Percentiles rank a stretch among this genome's conserved stretches.
Evolutionary conservation across 1,139 yeast species (phyloP).

Genomic region (Yamadazyma taylorii): DNA sequence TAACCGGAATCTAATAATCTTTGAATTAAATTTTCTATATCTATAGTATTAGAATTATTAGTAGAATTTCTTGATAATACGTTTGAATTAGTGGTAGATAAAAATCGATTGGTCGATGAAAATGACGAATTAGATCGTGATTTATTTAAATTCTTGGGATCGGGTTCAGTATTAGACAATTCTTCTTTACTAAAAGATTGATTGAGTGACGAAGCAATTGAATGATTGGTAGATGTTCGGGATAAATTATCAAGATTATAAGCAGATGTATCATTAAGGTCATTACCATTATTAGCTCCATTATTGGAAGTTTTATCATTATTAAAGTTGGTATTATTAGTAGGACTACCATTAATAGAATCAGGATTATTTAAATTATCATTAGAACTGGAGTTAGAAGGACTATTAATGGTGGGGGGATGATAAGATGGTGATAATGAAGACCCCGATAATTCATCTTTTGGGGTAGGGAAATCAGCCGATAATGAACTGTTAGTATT

Average conservation of each 20-base stretch:
- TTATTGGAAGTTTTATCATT: neutral
- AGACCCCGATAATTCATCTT: constrained; percentile 7
- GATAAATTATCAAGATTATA: constrained; percentile 13
- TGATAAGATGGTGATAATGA: constrained; percentile 11
- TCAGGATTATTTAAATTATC: constrained; percentile 3
- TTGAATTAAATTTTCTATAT: constrained; percentile 87
- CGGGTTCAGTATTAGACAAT: constrained; percentile 7
- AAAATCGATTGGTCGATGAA: constrained; percentile 11
- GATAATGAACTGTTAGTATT: constrained; percentile 30
- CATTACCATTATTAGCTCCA: constrained; percentile 14
- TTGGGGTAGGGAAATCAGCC: constrained; percentile 9
- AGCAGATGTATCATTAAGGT: constrained; percentile 16
- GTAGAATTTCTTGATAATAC: constrained; percentile 12
- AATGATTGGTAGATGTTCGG: constrained; percentile 40
- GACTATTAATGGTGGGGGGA: constrained; percentile 1
- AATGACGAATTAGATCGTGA: constrained; percentile 18
- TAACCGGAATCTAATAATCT: constrained; percentile 92
- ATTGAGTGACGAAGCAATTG: constrained; percentile 19
- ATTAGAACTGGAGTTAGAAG: constrained; percentile 5
- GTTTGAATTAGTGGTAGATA: constrained; percentile 16
- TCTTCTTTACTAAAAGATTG: constrained; percentile 16
- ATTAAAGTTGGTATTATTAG: constrained; percentile 7
- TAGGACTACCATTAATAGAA: constrained; percentile 6
- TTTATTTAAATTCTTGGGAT: constrained; percentile 12
- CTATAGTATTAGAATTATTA: constrained; percentile 43